phyloP scores from a whole-genome alignment of 495 filamentous ascomycete genomes.

The Coniosporium apollinis region DNA sequence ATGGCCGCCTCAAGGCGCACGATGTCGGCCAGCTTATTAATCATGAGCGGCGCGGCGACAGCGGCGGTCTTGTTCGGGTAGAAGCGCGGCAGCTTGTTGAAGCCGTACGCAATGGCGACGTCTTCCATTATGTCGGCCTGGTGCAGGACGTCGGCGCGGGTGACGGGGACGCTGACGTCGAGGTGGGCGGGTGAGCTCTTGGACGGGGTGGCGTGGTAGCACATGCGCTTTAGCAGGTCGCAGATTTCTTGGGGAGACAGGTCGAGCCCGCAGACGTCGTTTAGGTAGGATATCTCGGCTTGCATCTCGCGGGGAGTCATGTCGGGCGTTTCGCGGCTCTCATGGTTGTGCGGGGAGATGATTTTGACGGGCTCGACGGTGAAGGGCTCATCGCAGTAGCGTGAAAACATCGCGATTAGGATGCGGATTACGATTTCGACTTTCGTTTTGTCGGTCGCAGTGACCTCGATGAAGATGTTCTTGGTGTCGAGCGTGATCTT shows the following conservation, averaged over 20 bases:
- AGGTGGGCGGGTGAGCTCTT: constrained; percentile 37
- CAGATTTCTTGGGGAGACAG: constrained; percentile 56
- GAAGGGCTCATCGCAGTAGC: constrained; percentile 76
- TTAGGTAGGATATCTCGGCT: constrained; percentile 82
- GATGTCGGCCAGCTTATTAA: constrained; percentile 92
- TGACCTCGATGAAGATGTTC: constrained; percentile 95
- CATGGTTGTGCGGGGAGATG: constrained; percentile 73
- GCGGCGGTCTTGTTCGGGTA: constrained; percentile 72
- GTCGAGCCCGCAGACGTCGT: constrained; percentile 70
- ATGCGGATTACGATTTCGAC: constrained; percentile 89
- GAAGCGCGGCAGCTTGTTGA: constrained; percentile 75
- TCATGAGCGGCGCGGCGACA: constrained; percentile 66
- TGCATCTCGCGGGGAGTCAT: constrained; percentile 55
- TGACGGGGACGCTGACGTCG: constrained; percentile 69
- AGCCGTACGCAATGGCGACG: constrained; percentile 86
- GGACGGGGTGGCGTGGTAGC: constrained; percentile 59
- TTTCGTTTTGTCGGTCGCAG: constrained; percentile 93
- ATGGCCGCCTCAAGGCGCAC: constrained; percentile 79
- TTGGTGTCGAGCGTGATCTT: constrained; percentile 82
- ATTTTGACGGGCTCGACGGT: constrained; percentile 88
- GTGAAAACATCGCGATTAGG: constrained; percentile 92
- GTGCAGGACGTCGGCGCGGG: constrained; percentile 86
- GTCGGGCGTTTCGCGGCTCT: constrained; percentile 65
- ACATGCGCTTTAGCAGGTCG: constrained; percentile 71
- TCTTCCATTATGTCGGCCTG: constrained; percentile 99